Base-by-base conservation (phyloP, 192 early-diverging fungal genomes). In the Backusella sp. region DNA sequence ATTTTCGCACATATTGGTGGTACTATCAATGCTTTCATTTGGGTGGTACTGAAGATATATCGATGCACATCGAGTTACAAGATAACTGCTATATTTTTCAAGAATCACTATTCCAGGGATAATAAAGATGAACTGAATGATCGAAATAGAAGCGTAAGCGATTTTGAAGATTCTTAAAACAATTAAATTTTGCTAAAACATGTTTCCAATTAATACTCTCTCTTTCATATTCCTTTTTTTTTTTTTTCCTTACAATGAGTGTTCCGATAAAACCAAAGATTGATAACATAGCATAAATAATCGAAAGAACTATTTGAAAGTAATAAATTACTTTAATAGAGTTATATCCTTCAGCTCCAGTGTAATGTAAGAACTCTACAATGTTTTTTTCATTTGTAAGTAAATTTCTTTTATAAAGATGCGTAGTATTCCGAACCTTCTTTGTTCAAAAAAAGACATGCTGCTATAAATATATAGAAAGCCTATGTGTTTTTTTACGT, bases 371-470 rank as follows among this genome's bases (percentile, higher is more conserved):
- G 21, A 56, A 23, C 21, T 56, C 53, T 56, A 56, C 0, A 56
- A 11, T 32, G 9, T 56, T 7, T 21, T 11, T 56, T 56, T 23
- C 9, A 56, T 23, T 8, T 56, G n/a, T 56, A 11, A 56, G 7
- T 21, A 23, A 17, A 9, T 23, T 56, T 21, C 6, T 23, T 19
- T 56, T 0, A 23, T 56, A 11, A 56, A 56, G 23, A 56, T 21
- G 7, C 6, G 1, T 21, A 21, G n/a, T 56, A 56, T 21, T 56
- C 9, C 21, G 9, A 4, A 56, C 53, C 53, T 56, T 23, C n/a
- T 56, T 56, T 56, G 53, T 56, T 56, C 53, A 56, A 23, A 56
- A 56, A 56, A 56, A 56, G 53, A 56, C 53, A 56, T 26, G 53
- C 21, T 56, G 53, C 53, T 56, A 56, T 23, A 56, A 56, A 56